phyloP scores from a whole-genome alignment of 2,329 filamentous ascomycete genomes.

The Penicillium brevicompactum region DNA sequence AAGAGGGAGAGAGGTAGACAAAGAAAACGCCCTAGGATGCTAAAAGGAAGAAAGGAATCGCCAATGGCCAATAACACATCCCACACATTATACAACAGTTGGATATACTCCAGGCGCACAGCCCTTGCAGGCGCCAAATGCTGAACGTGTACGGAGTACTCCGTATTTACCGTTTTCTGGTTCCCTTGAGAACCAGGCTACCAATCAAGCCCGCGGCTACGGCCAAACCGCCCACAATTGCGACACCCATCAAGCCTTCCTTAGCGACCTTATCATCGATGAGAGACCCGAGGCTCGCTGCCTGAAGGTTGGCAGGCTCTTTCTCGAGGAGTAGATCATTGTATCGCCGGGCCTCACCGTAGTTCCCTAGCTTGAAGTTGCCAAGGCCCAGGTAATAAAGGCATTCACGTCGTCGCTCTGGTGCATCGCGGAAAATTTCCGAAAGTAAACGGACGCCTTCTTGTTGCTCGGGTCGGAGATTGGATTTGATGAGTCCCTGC shows the following conservation, averaged over 20 bases:
- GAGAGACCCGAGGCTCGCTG: conserved; percentile 77
- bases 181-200: conserved; percentile 78
- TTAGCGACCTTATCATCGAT: conserved; percentile 96
- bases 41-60: conserved; percentile 12
- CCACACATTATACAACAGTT: conserved; percentile 12
- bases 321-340: conserved; percentile 90
- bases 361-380: conserved; percentile 98
- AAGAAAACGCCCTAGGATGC: conserved; percentile 1
- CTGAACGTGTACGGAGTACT: neutral
- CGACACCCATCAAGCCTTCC: conserved; percentile 91
- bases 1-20: conserved; percentile 5
- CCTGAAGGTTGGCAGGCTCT: conserved; percentile 89
- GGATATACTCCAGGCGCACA: conserved; percentile 12
- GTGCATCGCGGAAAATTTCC: conserved; percentile 92
- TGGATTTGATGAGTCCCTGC: conserved; percentile 93
- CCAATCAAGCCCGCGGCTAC: conserved; percentile 92
- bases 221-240: conserved; percentile 90
- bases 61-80: conserved; percentile 11
- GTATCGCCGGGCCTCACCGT: conserved; percentile 89
- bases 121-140: conserved; percentile 21
- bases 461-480: conserved; percentile 81
- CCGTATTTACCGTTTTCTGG: conserved; percentile 58
- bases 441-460: conserved; percentile 90
- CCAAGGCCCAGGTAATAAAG: conserved; percentile 97
- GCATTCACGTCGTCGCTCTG: conserved; percentile 93